Percentiles rank a stretch among this genome's conserved stretches.
phyloP scores from a whole-genome alignment of 2,329 filamentous ascomycete genomes.

The Exophiala calicioides region DNA sequence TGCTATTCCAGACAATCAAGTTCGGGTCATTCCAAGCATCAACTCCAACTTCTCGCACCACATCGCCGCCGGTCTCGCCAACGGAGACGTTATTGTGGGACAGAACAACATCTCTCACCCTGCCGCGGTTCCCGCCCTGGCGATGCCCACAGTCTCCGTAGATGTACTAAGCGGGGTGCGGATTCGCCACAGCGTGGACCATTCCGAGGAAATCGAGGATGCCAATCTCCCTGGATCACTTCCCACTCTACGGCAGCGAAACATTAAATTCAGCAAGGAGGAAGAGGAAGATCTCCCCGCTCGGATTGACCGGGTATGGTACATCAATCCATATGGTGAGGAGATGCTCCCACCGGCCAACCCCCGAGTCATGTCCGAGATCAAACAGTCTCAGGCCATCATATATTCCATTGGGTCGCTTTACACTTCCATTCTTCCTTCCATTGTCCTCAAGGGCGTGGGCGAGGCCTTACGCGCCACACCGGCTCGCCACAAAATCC shows the following conservation, averaged over 20 bases:
- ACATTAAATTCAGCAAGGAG: constrained; percentile 82
- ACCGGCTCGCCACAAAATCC: constrained; percentile 66
- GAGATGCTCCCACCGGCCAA: constrained; percentile 87
- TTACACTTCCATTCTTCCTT: constrained; percentile 86
- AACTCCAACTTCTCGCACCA: constrained; percentile 96
- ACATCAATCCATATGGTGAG: constrained; percentile 98
- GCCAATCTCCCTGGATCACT: constrained; percentile 63
- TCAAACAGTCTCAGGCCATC: constrained; percentile 66
- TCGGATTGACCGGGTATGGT: constrained; percentile 83
- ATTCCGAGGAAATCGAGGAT: constrained; percentile 41
- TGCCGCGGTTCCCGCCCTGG: constrained; percentile 40
- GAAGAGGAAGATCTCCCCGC: constrained; percentile 77
- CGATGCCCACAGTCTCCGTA: constrained; percentile 36
- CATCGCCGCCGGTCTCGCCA: constrained; percentile 77
- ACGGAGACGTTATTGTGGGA: constrained; percentile 78
- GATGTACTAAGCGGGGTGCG: constrained; percentile 36
- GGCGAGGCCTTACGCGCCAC: constrained; percentile 62
- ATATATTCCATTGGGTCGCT: constrained; percentile 93
- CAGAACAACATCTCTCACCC: constrained; percentile 94
- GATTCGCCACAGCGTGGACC: constrained; percentile 31
- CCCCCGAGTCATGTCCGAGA: constrained; percentile 70
- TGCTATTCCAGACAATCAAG: constrained; percentile 69
- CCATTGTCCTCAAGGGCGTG: constrained; percentile 74
- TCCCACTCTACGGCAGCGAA: constrained; percentile 74
- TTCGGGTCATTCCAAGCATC: constrained; percentile 82